Conservation (phyloP, 768 basidiomycete species). For the Suillus subluteus region DNA sequence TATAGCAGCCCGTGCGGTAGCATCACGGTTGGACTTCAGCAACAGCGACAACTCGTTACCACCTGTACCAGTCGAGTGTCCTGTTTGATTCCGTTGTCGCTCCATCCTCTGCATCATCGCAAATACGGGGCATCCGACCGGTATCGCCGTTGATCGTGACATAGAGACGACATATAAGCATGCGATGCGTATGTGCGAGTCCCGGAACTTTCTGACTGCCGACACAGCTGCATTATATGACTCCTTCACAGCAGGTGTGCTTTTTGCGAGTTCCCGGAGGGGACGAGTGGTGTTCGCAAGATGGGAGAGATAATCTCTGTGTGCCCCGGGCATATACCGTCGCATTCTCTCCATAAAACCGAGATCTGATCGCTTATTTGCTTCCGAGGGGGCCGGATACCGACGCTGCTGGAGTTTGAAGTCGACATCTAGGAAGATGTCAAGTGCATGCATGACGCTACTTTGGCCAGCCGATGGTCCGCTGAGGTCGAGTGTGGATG, state of each 20-base stretch:
- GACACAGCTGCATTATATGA: slow-evolving; percentile 81
- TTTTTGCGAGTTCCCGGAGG: slow-evolving; percentile 62
- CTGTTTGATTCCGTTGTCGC: slow-evolving; percentile 44
- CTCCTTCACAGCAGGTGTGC: slow-evolving; percentile 60
- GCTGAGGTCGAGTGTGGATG: slow-evolving; percentile 64
- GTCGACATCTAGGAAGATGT: slow-evolving; percentile 88
- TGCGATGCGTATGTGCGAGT: slow-evolving; percentile 88
- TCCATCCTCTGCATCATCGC: slow-evolving; percentile 57
- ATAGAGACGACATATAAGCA: slow-evolving; percentile 87
- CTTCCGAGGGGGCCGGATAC: slow-evolving; percentile 65
- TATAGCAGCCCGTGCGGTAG: slow-evolving; percentile 69
- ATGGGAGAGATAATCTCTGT: slow-evolving; percentile 80
- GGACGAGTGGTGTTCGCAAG: slow-evolving; percentile 63
- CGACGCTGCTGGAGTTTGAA: slow-evolving; percentile 76
- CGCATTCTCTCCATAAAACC: slow-evolving; percentile 94
- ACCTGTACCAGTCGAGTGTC: slow-evolving; percentile 81
- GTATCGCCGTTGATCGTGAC: slow-evolving; percentile 62
- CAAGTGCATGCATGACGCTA: slow-evolving; percentile 84
- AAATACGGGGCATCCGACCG: slow-evolving; percentile 53
- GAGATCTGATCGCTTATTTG: slow-evolving; percentile 66
- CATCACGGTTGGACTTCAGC: slow-evolving; percentile 89
- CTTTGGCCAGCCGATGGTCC: slow-evolving; percentile 97
- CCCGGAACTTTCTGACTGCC: slow-evolving; percentile 82
- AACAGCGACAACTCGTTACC: slow-evolving; percentile 83
- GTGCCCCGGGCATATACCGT: slow-evolving; percentile 92